Conservation (phyloP, 2,329 filamentous ascomycete genomes). For the Penicillium psychrosexuale region DNA sequence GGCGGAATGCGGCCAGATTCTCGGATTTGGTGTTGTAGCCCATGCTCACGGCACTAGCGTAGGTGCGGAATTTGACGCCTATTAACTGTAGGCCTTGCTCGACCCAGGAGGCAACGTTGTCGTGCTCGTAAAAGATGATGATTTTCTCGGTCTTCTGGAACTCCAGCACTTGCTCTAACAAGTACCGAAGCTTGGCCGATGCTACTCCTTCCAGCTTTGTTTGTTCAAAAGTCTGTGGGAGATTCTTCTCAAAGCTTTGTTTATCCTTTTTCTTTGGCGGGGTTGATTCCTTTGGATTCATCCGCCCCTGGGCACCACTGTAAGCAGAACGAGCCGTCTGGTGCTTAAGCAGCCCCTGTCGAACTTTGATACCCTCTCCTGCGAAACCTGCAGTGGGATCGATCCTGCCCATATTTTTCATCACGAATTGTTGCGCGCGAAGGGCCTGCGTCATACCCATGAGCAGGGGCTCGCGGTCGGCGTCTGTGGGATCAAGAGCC, state of each 20-base stretch:
- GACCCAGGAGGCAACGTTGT: constrained; percentile 82
- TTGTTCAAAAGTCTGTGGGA: constrained; percentile 45
- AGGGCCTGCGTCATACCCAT: constrained; percentile 57
- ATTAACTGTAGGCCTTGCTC: constrained; percentile 75
- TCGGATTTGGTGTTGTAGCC: constrained; percentile 63
- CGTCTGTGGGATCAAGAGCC: constrained; percentile 57
- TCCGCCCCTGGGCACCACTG: constrained; percentile 19
- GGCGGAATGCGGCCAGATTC: constrained; percentile 77
- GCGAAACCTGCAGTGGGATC: constrained; percentile 43
- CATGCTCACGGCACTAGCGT: constrained; percentile 50
- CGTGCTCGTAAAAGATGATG: constrained; percentile 86
- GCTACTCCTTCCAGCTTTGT: constrained; percentile 72
- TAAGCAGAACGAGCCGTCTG: constrained; percentile 3
- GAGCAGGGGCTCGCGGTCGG: constrained; percentile 47
- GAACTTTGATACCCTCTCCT: constrained; percentile 41
- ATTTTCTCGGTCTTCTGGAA: constrained; percentile 76
- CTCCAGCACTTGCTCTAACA: constrained; percentile 68
- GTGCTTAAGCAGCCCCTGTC: constrained; percentile 27
- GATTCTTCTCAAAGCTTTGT: constrained; percentile 30
- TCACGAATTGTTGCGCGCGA: constrained; percentile 56
- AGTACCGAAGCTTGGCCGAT: constrained; percentile 83
- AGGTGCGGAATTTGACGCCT: constrained; percentile 60
- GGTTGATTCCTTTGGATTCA: constrained; percentile 16
- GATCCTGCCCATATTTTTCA: constrained; percentile 30
- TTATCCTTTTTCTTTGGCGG: constrained; percentile 27